Evolutionary conservation across 2,329 filamentous ascomycete species (phyloP).

Genomic region (Ilyonectria mors-panacis): DNA sequence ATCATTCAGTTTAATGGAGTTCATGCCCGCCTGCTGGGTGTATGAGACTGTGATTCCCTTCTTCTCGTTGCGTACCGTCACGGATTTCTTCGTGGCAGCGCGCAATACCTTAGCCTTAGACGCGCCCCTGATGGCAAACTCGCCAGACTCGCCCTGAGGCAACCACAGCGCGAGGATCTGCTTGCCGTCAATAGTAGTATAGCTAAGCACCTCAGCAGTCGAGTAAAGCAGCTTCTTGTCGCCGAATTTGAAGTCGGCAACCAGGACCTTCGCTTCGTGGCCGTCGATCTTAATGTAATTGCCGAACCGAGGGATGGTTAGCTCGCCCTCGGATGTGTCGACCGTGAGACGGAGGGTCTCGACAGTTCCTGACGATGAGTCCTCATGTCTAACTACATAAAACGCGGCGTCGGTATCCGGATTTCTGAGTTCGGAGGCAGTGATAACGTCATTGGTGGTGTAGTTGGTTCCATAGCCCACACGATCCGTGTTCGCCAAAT

Average conservation of each 20-base stretch:
- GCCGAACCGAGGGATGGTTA: conserved; percentile 68
- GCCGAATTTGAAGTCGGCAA: conserved; percentile 72
- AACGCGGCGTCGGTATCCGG: conserved; percentile 70
- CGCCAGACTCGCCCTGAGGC: conserved; percentile 67
- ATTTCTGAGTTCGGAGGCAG: conserved; percentile 70
- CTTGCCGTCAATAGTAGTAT: conserved; percentile 62
- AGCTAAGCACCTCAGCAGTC: conserved; percentile 69
- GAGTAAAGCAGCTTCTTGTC: conserved; percentile 67
- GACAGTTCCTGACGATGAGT: conserved; percentile 65
- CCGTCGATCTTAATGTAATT: conserved; percentile 68
- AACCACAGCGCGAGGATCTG: conserved; percentile 68
- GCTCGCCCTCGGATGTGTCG: conserved; percentile 67
- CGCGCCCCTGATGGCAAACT: conserved; percentile 64
- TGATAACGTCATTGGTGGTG: conserved; percentile 65
- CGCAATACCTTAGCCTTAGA: conserved; percentile 30
- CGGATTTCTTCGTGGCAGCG: conserved; percentile 56
- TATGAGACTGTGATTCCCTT: conserved; percentile 62
- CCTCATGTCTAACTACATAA: conserved; percentile 70
- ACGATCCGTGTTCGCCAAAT: conserved; percentile 69
- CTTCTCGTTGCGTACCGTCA: conserved; percentile 58
- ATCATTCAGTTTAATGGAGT: conserved; percentile 62
- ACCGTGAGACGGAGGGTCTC: conserved; percentile 70
- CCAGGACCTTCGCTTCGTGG: conserved; percentile 73
- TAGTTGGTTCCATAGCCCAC: conserved; percentile 50
- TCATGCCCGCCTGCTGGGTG: conserved; percentile 64